Evolutionary conservation across 225 moss, liverwort and hornwort species (phyloP).

Genomic region (Pleurozium schreberi): DNA sequence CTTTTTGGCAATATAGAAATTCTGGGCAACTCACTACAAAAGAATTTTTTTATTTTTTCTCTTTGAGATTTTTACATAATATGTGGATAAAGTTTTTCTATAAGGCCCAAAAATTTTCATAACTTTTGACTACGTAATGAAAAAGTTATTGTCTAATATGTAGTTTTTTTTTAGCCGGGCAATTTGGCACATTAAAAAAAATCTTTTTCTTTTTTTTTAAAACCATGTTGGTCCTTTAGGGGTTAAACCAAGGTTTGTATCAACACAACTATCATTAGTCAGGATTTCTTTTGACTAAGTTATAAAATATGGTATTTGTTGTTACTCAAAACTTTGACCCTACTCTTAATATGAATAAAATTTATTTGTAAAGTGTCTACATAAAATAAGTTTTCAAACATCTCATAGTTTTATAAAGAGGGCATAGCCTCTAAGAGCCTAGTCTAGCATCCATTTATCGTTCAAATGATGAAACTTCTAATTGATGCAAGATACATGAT

Average conservation of each 20-base stretch:
- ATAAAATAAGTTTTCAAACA: background rate
- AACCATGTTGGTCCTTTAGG: too few relatives aligned
- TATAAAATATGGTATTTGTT: background rate
- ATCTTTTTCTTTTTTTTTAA: too few relatives aligned
- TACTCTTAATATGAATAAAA: background rate
- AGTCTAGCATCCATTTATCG: background rate
- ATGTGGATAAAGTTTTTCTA: too few relatives aligned
- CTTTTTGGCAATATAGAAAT: too few relatives aligned
- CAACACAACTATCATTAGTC: background rate
- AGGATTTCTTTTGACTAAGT: background rate
- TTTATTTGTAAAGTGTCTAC: background rate
- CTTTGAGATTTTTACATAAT: too few relatives aligned
- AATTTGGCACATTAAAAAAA: too few relatives aligned
- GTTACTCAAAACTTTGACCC: background rate
- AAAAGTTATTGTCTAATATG: too few relatives aligned
- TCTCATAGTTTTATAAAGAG: background rate
- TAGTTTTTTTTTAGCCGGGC: too few relatives aligned
- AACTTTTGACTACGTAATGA: too few relatives aligned
- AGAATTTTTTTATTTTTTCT: too few relatives aligned
- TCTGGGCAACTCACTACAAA: too few relatives aligned
- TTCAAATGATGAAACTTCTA: background rate
- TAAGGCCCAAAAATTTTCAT: too few relatives aligned
- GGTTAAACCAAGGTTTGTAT: background rate
- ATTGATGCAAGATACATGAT: background rate
- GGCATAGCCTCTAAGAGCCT: background rate